Base-by-base conservation (phyloP, 495 filamentous ascomycete genomes). In the Aspergillus hancockii region DNA sequence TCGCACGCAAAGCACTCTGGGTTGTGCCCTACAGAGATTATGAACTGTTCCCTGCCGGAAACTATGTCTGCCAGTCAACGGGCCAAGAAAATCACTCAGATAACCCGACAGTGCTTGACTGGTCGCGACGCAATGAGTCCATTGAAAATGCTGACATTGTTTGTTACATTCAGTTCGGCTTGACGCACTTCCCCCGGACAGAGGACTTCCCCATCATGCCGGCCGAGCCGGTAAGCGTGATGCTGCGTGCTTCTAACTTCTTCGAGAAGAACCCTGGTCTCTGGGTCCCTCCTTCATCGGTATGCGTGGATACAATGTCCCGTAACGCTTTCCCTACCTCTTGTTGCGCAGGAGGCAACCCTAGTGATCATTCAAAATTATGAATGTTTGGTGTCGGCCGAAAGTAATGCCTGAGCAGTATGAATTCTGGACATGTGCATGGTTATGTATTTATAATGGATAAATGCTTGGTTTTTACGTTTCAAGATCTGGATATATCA, bases 51-150 rank as follows among this genome's bases (percentile, higher is more conserved):
- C 86, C 93, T 0, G 91, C 85, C 0, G 93, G 93, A 1, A 83
- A 88, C 65, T 97, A 92, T 71, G 96, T 92, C 2, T 96, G 95
- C 68, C 93, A 97, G 75, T 87, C 83, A 45, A 79, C 86, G 52
- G 43, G 43, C 1, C 13, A 23, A 8, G 43, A 23, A 9, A 21
- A 21, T 18, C 43, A 47, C 16, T 19, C 18, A 3, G 80, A 82
- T 8, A 88, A 86, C 0, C 66, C 78, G 13, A 73, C 73, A 0
- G 70, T 78, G 1, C 70, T 75, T 47, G 65, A 68, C 30, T 77
- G 74, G 75, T 71, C 73, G 54, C 79, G 75, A 7, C 63, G 73
- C 1, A 78, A 83, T 23, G 74, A 77, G 25, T 61, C 78, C 10
- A 69, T 84, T 5, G 84, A 86, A 31, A 72, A 79, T 40, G 70